A percentile compares a stretch with the other conserved stretches of the same genome.
Conservation (phyloP, 2,329 filamentous ascomycete genomes). For the Alternaria ventricosa region DNA sequence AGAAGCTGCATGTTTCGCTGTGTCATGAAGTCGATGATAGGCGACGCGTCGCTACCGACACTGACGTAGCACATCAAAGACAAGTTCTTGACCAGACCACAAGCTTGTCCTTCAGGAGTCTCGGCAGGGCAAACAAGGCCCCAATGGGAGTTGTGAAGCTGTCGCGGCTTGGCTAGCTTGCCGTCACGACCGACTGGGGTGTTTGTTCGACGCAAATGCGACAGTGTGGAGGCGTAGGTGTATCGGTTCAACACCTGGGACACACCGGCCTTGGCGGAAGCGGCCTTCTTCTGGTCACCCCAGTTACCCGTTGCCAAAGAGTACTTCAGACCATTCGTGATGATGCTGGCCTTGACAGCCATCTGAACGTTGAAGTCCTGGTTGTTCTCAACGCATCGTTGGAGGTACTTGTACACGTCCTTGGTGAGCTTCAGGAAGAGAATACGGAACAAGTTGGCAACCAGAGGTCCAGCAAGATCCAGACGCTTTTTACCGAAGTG, state of each 20-base stretch:
- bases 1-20: constrained; percentile 94
- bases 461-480: constrained; percentile 89
- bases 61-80: constrained; percentile 99
- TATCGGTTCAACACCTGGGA: constrained; percentile 98
- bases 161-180: constrained; percentile 96
- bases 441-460: constrained; percentile 94
- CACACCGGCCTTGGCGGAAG: constrained; percentile 92
- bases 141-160: constrained; percentile 99
- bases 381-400: constrained; percentile 88
- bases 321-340: constrained; percentile 95
- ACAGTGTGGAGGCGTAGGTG: constrained; percentile 94
- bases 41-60: constrained; percentile 88
- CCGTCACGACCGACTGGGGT: constrained; percentile 97
- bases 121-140: constrained; percentile 96
- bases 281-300: constrained; percentile 99
- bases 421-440: constrained; percentile 90
- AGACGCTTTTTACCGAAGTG: constrained; percentile 99
- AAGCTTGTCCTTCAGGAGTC: constrained; percentile 97
- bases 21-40: constrained; percentile 94
- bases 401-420: constrained; percentile 89
- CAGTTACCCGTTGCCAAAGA: constrained; percentile 97
- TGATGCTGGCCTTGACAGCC: constrained; percentile 87
- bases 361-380: constrained; percentile 89
- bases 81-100: constrained; percentile 96
- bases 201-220: constrained; percentile 95